phyloP scores from a whole-genome alignment of 805 yeast species.

The Candida andamanensis region DNA sequence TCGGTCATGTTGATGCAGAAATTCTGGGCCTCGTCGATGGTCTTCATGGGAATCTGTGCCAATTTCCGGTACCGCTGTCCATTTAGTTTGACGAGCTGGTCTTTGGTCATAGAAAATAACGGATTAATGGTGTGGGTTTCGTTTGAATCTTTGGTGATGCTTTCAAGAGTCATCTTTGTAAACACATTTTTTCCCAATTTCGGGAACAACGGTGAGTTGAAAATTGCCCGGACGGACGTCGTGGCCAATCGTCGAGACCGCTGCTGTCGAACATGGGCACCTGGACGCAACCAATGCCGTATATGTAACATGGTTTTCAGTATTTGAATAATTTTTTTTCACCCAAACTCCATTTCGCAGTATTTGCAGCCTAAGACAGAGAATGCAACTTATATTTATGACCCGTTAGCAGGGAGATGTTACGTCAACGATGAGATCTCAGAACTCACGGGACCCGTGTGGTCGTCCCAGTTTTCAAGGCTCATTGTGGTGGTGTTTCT shows the following conservation, averaged over 20 bases:
- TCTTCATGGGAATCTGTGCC: slow-evolving; percentile 19
- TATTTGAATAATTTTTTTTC: no score
- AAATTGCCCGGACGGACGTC: no score
- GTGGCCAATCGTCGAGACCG: no score
- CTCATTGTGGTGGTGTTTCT: slow-evolving; percentile 16
- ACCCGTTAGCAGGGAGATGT: neutral
- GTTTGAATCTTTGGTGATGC: neutral
- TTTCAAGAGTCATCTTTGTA: slow-evolving; percentile 5
- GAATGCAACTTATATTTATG: no score
- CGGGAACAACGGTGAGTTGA: slow-evolving; percentile 2
- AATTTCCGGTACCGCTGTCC: slow-evolving; percentile 21
- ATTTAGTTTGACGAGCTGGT: slow-evolving; percentile 19
- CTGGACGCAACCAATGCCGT: no score
- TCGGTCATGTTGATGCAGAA: slow-evolving; percentile 26
- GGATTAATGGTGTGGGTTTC: slow-evolving; percentile 32
- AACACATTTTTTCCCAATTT: slow-evolving; percentile 11
- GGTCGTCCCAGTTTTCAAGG: slow-evolving; percentile 16
- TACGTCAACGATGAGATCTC: slow-evolving; percentile 1
- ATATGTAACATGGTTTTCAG: no score
- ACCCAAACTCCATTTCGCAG: no score
- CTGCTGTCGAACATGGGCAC: no score
- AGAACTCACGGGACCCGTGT: slow-evolving; percentile 1
- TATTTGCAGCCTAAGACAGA: no score
- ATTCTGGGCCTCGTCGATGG: slow-evolving; percentile 19
- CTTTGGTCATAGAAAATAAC: slow-evolving; percentile 22